Evolutionary conservation across 306 rosid genomes (phyloP), one percentile per base, ranked within the genome.

Genomic region (Citrullus mucosospermus): DNA sequence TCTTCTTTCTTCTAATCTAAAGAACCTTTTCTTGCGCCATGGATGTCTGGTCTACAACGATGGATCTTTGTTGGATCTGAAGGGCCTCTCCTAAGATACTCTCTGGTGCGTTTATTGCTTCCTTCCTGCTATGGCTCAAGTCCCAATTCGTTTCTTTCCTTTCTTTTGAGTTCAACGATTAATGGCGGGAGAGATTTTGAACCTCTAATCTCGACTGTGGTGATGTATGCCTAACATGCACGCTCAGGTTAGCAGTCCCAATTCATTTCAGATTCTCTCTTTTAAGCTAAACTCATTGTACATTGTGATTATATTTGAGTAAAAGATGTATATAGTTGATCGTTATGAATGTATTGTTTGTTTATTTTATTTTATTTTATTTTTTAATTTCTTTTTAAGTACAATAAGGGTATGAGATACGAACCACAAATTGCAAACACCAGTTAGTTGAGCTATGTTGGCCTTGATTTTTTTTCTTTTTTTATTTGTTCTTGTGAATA

Each of bases 21-120:
- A 34, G 81, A 76, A 76, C 41, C 62, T 89, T 38, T 81, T 82
- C 82, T 62, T 81, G 85, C 88, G 80, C 18, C 93, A 88, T 82
- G 94, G 94, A 38, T 90, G 93, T 80, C 59, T 77, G 53, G 84
- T 88, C 44, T 18, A 50, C 10, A 38, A 32, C 13, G 34, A 44
- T 56, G 78, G 51, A 4, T 28, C 17, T 75, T 39, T 6, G 6
- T 34, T 18, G 30, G 67, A 39, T 75, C 50, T 34, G 2, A 75
- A 75, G 25, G 38, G 54, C 67, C 17, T 75, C 66, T 75, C 66
- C 3, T 53, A 36, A 34, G n/a, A 18, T n/a, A n/a, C 32, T 41
- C 34, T 44, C 75, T 68, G 10, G 10, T n/a, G 13, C 20, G 54
- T 39, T 61, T 61, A 28, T 22, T 30, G 18, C 39, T 61, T 58